Base-by-base conservation (phyloP, 2,329 filamentous ascomycete genomes). In the Fusarium sororula region DNA sequence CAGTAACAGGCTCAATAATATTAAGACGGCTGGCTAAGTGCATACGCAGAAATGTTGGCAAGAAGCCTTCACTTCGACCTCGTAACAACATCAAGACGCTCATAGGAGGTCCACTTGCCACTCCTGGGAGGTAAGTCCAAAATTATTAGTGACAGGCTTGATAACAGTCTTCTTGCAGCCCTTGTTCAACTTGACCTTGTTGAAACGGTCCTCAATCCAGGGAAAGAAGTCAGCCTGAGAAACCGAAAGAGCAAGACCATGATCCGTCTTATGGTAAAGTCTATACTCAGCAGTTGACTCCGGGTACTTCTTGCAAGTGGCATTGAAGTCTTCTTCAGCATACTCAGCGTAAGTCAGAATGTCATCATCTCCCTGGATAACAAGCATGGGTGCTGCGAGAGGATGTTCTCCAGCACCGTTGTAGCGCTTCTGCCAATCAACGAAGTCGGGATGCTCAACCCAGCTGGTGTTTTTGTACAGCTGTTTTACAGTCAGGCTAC, bases 391-490 rank as follows among this genome's bases (percentile, higher is more conserved):
- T 13, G 68, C 66, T 6, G 68, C 68, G 6, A 70, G 42, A 6
- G 53, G 53, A 8, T 70, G 61, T 20, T 55, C 24, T 1, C 68
- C 68, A 6, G 41, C 55, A 1, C 68, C 68, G 18, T 70, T 70
- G n/a, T 57, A 70, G 3, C 68, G 60, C 35, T 70, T 70, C 37
- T 66, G 66, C 66, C 66, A 70, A 28, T 66, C 66, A 3, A 61
- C 39, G 4, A 70, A 65, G 6, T 44, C 66, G 3, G 68, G 68
- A 14, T 57, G 50, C 17, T 65, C 41, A 3, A 66, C 12, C 66
- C 66, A 70, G 35, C 47, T 66, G 1, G 66, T 70, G 38, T 70
- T 70, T 30, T 70, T 70, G 20, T 70, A 70, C 0, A 70, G 24
- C 17, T 70, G 6, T 18, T 61, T 30, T 3, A 37, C 48, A 0